Evolutionary conservation across 2,329 filamentous ascomycete species (phyloP).

Genomic region (Penicillium sp.): DNA sequence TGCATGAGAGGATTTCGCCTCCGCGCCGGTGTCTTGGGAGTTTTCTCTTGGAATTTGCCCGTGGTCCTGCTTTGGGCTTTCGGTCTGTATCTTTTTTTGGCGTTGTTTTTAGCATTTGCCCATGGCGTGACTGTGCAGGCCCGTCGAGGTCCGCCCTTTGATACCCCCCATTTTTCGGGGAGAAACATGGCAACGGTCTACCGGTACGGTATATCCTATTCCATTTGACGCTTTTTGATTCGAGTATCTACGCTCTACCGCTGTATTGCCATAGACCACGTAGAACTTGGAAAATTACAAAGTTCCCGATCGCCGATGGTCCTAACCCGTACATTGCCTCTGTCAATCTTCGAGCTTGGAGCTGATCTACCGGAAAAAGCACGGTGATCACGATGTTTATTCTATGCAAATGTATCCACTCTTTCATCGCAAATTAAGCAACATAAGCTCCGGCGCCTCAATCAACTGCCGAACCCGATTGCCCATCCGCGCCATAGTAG

Average conservation of each 20-base stretch:
- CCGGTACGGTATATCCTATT: background rate
- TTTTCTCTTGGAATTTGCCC: conserved; percentile 4
- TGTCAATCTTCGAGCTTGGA: background rate
- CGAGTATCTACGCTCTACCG: background rate
- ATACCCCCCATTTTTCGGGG: conserved; percentile 4
- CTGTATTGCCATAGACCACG: background rate
- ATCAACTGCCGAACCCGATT: conserved; percentile 74
- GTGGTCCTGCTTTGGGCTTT: background rate
- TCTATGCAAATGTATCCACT: background rate
- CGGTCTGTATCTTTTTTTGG: background rate
- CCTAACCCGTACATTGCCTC: background rate
- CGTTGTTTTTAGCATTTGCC: conserved; percentile 3
- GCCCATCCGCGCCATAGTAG: conserved; percentile 87
- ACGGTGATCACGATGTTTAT: background rate
- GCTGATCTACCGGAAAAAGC: background rate
- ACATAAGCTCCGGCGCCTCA: conserved; percentile 83
- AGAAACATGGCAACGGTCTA: conserved; percentile 1
- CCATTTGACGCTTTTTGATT: background rate
- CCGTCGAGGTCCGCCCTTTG: conserved; percentile 2
- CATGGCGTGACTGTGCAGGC: conserved; percentile 1
- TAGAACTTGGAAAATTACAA: background rate
- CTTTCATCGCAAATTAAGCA: conserved; percentile 71
- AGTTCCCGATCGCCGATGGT: background rate
- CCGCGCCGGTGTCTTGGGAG: conserved; percentile 17
- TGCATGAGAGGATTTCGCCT: conserved; percentile 8